phyloP scores from a whole-genome alignment of 345 rosid genomes.

The Melaleuca alternifolia region DNA sequence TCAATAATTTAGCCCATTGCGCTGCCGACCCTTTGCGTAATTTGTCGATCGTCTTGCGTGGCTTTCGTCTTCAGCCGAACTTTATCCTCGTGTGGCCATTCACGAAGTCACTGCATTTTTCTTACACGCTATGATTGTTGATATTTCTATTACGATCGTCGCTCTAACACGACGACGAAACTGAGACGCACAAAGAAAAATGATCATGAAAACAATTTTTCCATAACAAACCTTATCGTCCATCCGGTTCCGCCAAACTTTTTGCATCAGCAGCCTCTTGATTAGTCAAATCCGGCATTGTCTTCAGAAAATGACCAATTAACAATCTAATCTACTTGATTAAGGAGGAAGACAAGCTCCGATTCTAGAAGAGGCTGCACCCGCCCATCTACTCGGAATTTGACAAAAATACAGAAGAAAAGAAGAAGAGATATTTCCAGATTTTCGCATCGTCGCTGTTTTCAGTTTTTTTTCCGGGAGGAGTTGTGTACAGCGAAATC shows the following conservation, averaged over 20 bases:
- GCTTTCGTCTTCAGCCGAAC: too few species aligned
- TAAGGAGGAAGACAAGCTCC: neutral
- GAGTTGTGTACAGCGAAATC: neutral
- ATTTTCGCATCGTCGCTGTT: neutral
- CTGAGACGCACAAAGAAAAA: neutral
- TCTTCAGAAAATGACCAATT: neutral
- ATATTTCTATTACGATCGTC: neutral
- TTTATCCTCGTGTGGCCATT: fast-evolving
- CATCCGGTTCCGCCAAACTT: neutral
- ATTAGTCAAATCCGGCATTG: neutral
- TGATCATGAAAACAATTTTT: fast-evolving
- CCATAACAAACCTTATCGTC: neutral
- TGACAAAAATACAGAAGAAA: neutral
- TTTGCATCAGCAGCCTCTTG: neutral
- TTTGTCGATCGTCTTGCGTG: neutral
- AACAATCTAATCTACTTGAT: neutral
- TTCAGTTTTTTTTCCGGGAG: neutral
- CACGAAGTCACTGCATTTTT: fast-evolving
- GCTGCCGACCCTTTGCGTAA: fast-evolving
- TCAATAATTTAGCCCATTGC: neutral
- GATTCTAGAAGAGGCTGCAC: neutral
- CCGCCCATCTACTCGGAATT: neutral
- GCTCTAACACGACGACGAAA: fast-evolving
- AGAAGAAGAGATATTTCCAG: neutral
- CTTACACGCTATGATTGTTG: neutral